Evolutionary conservation across 345 rosid species (phyloP).

Genomic region (Aquilaria sinensis): DNA sequence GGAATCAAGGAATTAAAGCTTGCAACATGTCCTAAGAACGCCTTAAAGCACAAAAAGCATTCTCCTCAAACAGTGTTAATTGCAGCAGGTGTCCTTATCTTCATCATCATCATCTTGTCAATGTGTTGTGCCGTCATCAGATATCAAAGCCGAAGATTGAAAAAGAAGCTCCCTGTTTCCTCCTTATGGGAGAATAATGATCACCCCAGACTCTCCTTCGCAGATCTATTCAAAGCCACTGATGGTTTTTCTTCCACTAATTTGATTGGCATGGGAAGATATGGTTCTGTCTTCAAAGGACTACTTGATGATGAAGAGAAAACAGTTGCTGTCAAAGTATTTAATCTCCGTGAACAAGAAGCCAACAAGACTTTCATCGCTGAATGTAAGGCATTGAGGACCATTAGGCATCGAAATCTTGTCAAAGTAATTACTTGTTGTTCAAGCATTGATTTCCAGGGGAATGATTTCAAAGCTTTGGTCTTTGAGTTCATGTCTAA

Average conservation of each 20-base stretch:
- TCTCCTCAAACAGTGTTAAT: no score
- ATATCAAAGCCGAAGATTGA: not conserved
- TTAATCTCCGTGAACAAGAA: constrained; percentile 12
- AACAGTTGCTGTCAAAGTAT: constrained; percentile 14
- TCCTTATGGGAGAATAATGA: not conserved
- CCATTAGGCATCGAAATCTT: constrained; percentile 10
- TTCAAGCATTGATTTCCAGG: constrained; percentile 11
- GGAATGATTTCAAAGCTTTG: constrained; percentile 17
- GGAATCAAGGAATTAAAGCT: constrained; percentile 4
- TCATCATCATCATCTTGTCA: no score
- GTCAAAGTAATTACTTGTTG: constrained; percentile 11
- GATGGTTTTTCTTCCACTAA: constrained; percentile 9
- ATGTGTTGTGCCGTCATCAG: no score
- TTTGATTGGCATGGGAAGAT: constrained; percentile 20
- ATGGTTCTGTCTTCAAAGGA: constrained; percentile 22
- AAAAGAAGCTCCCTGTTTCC: not conserved
- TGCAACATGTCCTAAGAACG: constrained; percentile 5
- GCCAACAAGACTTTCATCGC: constrained; percentile 18
- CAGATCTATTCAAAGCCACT: constrained; percentile 10
- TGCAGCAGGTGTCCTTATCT: no score
- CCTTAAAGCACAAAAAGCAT: no score
- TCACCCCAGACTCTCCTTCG: constrained; percentile 4
- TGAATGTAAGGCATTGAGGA: constrained; percentile 16
- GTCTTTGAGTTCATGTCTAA: constrained; percentile 16
- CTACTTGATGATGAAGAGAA: constrained; percentile 4